Evolutionary conservation across 164 flowering plant genomes (phyloP), one percentile per base, ranked within the genome.

Genomic region (Aristolochia contorta): DNA sequence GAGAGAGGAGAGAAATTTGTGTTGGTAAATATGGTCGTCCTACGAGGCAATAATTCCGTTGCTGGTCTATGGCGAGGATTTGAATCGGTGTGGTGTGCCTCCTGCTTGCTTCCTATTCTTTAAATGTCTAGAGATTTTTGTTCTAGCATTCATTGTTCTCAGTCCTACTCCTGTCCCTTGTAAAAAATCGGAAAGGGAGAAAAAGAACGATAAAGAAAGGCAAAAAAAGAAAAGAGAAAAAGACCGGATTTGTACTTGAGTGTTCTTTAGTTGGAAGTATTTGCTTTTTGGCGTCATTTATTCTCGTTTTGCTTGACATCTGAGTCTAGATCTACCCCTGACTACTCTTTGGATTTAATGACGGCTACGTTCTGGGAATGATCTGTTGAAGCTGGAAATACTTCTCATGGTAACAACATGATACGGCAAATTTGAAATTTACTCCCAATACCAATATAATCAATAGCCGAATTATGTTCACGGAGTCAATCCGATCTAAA

Each of bases 21-120:
- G 8, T 18, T 12, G 20, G 8, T 22, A 32, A 62, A 22, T 47
- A 43, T 22, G 19, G 43, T 21, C 60, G 18, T 58, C 52, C 18
- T 24, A 22, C 18, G 70, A 66, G 68, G 84, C 86, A 79, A 80
- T 76, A 65, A 70, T 62, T 71, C 77, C 76, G 75, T 79, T 81
- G 87, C 82, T 77, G 68, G 69, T 61, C 45, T 16, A 25, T 64
- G 74, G 56, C 62, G 69, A 56, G 9, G 30, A 62, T 68, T 57
- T 68, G 53, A 8, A 20, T 49, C 23, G 59, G 58, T 65, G 69
- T 41, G 45, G 59, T 23, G 54, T 54, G 47, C 61, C 54, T 48
- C 64, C 43, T 41, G 45, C 53, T 63, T 60, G 62, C 53, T 47
- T 59, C 30, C 62, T 16, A 47, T 47, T 58, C 21, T 14, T 23